A percentile compares a stretch with the other conserved stretches of the same genome.
Conservation (phyloP, 2,329 filamentous ascomycete genomes). For the Phyllosticta paracitricarpa region DNA sequence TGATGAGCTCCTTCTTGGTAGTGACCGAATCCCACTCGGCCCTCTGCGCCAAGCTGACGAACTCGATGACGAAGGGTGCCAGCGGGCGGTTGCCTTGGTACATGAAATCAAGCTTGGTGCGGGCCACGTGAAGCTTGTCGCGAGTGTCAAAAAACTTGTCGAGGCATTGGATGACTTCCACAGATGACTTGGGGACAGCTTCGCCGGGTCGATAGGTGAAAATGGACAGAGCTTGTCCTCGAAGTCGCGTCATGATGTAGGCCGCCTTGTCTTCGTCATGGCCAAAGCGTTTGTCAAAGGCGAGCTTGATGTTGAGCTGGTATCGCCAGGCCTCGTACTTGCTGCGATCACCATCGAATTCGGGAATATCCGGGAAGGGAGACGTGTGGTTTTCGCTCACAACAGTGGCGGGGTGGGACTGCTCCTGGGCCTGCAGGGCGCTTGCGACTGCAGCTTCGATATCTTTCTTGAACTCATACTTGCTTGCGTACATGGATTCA, state of each 20-base stretch:
- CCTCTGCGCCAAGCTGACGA: background rate
- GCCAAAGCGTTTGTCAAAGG: background rate
- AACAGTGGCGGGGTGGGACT: background rate
- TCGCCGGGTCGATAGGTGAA: background rate
- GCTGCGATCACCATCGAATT: background rate
- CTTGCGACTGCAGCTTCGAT: background rate
- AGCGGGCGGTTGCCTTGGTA: background rate
- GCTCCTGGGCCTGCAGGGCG: background rate
- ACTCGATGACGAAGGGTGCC: background rate
- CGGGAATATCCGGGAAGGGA: background rate
- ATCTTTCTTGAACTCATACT: background rate
- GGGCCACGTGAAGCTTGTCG: background rate
- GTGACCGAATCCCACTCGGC: background rate
- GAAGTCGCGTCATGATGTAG: background rate
- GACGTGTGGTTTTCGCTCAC: background rate
- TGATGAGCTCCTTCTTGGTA: background rate
- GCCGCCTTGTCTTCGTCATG: background rate
- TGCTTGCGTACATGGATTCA: background rate
- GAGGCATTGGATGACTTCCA: background rate
- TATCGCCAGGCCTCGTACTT: background rate
- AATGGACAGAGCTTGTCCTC: background rate
- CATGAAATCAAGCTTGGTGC: background rate
- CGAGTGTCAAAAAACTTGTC: background rate
- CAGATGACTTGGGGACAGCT: background rate
- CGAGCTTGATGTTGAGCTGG: background rate